A percentile compares a stretch with the other conserved stretches of the same genome.
phyloP scores from a whole-genome alignment of 2,329 filamentous ascomycete species.

The Chaetomiaceae sp. region DNA sequence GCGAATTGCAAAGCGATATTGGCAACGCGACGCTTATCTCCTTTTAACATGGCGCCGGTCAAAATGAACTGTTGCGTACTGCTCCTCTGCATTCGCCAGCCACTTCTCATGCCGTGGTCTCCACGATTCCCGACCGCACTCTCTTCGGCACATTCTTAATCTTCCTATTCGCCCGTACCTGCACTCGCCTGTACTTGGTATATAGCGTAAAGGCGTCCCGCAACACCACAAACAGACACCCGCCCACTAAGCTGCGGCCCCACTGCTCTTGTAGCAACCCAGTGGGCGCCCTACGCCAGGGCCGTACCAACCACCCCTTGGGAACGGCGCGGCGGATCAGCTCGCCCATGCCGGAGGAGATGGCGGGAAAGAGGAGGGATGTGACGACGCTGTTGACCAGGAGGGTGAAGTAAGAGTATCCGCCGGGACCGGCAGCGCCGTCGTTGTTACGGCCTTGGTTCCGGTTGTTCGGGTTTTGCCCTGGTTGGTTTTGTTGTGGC shows the following conservation, averaged over 20 bases:
- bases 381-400: slow-evolving; percentile 49
- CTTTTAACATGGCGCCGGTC: no score
- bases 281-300: slow-evolving; percentile 33
- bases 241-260: slow-evolving; percentile 84
- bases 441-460: slow-evolving; percentile 25
- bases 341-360: slow-evolving; percentile 76
- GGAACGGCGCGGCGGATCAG: slow-evolving; percentile 67
- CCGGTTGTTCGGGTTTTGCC: slow-evolving; percentile 7
- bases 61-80: no score
- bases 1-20: no score
- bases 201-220: slow-evolving; percentile 64
- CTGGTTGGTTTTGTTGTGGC: slow-evolving; percentile 3
- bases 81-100: no score
- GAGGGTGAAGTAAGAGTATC: slow-evolving; percentile 35
- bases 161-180: slow-evolving; percentile 37
- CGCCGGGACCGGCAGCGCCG: slow-evolving; percentile 27
- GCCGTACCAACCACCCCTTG: slow-evolving; percentile 55
- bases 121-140: no score
- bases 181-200: slow-evolving; percentile 58
- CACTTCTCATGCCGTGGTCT: no score
- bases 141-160: slow-evolving; percentile 21
- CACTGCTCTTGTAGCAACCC: slow-evolving; percentile 78
- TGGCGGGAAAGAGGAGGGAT: slow-evolving; percentile 70
- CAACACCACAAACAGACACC: slow-evolving; percentile 80
- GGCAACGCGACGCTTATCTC: no score